Evolutionary conservation across 2,329 filamentous ascomycete genomes (phyloP).

Genomic region (Neonectria punicea): DNA sequence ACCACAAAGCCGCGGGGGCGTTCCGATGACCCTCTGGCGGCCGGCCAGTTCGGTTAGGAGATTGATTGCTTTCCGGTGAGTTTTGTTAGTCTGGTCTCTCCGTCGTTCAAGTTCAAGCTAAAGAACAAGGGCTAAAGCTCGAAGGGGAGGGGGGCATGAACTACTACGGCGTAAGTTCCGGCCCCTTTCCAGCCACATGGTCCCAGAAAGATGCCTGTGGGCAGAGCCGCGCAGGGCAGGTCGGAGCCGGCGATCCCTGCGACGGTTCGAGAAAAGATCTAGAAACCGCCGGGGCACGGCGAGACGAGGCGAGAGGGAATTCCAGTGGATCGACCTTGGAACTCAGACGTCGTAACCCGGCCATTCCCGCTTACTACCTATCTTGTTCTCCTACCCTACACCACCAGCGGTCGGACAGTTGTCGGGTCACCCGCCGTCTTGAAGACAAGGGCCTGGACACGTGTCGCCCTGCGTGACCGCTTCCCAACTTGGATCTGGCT

Average conservation of each 20-base stretch:
- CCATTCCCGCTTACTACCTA: too few species aligned
- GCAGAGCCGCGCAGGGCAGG: conserved; percentile 10
- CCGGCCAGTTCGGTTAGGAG: neutral
- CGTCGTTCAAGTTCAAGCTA: neutral
- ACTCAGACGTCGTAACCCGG: neutral
- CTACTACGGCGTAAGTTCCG: conserved; percentile 3
- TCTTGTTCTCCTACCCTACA: conserved; percentile 22
- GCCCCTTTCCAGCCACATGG: conserved; percentile 20
- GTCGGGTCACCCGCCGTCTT: conserved; percentile 16
- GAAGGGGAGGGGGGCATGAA: neutral
- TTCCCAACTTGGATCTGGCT: conserved; percentile 45
- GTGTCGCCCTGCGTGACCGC: conserved; percentile 39
- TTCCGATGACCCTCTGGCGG: neutral
- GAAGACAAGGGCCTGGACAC: conserved; percentile 31
- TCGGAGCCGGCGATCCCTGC: conserved; percentile 15
- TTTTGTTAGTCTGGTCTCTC: conserved; percentile 12
- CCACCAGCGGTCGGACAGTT: neutral
- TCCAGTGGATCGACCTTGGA: neutral
- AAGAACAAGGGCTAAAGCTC: neutral
- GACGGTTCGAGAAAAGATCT: conserved; percentile 6
- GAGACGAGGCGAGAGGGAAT: neutral
- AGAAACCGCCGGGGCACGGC: neutral
- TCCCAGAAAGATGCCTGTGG: conserved; percentile 18
- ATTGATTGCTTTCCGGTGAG: neutral
- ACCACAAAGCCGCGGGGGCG: conserved; percentile 6